Conservation (phyloP, 164 flowering plant species). For the Buxus sempervirens region DNA sequence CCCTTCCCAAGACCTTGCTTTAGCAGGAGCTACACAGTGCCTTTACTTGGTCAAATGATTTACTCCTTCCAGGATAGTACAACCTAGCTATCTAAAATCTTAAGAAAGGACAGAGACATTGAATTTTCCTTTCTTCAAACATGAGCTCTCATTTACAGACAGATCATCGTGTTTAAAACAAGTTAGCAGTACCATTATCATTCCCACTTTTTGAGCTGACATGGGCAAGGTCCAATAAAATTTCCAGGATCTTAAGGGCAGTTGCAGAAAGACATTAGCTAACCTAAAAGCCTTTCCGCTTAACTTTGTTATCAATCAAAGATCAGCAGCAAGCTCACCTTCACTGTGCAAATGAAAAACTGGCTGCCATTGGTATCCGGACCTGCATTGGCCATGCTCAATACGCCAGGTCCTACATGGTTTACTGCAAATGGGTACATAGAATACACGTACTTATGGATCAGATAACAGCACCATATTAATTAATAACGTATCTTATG, state of each 20-base stretch:
- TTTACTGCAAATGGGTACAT: constrained; percentile 43
- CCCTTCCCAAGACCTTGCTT: too few species aligned
- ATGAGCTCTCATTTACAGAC: neutral
- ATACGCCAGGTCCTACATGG: constrained; percentile 70
- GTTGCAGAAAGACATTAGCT: too few species aligned
- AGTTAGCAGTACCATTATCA: neutral
- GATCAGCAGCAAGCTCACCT: constrained; percentile 33
- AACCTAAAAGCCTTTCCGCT: neutral
- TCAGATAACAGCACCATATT: neutral
- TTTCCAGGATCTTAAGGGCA: neutral
- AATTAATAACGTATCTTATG: neutral
- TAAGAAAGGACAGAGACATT: neutral
- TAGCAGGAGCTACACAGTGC: too few species aligned
- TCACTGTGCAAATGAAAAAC: constrained; percentile 78
- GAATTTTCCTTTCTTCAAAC: neutral
- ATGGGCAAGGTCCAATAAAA: neutral
- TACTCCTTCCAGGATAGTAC: neutral
- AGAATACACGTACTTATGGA: neutral
- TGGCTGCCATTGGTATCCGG: constrained; percentile 84
- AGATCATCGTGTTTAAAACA: too few species aligned
- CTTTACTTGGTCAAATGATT: too few species aligned
- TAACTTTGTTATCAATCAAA: neutral
- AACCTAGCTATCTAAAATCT: neutral
- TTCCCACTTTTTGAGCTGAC: neutral
- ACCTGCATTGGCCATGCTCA: constrained; percentile 92